Conservation (phyloP, 1,284 basidiomycete species). For the Cryptococcus jaspeensis region DNA sequence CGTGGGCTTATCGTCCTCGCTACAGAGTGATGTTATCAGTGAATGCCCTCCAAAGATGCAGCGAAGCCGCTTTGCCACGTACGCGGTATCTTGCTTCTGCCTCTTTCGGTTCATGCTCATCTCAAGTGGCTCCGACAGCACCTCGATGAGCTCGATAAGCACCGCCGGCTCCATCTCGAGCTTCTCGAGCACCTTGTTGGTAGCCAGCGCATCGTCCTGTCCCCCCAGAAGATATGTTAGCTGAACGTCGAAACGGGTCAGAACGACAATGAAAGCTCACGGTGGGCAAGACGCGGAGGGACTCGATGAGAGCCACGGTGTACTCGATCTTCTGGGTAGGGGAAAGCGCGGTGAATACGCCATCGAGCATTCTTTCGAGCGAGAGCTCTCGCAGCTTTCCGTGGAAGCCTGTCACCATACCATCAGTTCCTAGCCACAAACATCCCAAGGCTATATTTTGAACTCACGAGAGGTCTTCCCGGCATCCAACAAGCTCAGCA, state of each 20-base stretch:
- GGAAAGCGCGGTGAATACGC: conserved; percentile 35
- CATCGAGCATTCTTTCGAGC: conserved; percentile 31
- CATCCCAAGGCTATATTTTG: background rate
- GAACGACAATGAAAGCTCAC: conserved; percentile 1
- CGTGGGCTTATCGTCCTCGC: conserved; percentile 23
- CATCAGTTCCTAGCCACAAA: background rate
- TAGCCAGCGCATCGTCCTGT: conserved; percentile 28
- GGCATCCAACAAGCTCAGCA: conserved; percentile 15
- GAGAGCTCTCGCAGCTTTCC: conserved; percentile 23
- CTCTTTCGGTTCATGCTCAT: conserved; percentile 30
- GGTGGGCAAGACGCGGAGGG: conserved; percentile 29
- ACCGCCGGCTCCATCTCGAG: conserved; percentile 26
- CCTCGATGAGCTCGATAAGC: conserved; percentile 26
- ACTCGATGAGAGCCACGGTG: conserved; percentile 29
- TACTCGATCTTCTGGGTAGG: conserved; percentile 30
- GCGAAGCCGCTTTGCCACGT: background rate
- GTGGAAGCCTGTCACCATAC: background rate
- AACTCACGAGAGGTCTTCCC: background rate
- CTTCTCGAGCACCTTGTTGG: conserved; percentile 26
- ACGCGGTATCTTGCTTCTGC: conserved; percentile 30
- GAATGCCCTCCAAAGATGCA: background rate
- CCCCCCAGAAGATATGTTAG: background rate
- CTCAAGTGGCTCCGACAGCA: conserved; percentile 34
- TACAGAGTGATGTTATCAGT: background rate
- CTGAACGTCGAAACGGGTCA: no score